A percentile compares a stretch with the other conserved stretches of the same genome.
Evolutionary conservation across 495 filamentous ascomycete genomes (phyloP).

Genomic region (Trichoderma gamsii): DNA sequence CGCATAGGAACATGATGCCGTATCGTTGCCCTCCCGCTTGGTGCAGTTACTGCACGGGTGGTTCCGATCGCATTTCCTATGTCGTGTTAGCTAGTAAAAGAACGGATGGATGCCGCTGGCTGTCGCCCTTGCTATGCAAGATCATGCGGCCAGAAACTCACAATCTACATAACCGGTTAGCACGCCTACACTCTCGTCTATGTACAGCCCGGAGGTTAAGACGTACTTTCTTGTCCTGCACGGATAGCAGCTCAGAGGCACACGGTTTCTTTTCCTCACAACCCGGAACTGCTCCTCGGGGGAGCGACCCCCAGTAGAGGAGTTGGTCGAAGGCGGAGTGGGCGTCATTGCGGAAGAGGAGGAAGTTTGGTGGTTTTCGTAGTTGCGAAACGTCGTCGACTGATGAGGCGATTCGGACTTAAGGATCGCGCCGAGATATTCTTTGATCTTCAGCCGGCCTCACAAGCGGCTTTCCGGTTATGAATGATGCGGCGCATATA

Average conservation of each 20-base stretch:
- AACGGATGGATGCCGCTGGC: neutral
- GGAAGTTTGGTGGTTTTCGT: neutral
- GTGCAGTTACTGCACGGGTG: constrained; percentile 94
- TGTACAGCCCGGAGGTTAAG: constrained; percentile 32
- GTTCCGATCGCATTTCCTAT: constrained; percentile 81
- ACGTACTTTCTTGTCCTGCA: constrained; percentile 86
- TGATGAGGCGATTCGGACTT: constrained; percentile 11
- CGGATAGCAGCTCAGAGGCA: constrained; percentile 89
- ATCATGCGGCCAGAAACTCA: neutral
- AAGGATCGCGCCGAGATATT: constrained; percentile 9
- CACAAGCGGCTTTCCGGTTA: constrained; percentile 12
- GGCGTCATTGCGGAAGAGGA: constrained; percentile 60
- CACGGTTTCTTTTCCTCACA: constrained; percentile 87
- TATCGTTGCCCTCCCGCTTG: constrained; percentile 68
- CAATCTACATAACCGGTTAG: constrained; percentile 12
- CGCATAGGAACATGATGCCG: constrained; percentile 83
- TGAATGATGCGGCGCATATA: constrained; percentile 9
- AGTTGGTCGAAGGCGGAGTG: constrained; percentile 82
- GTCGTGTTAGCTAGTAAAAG: neutral
- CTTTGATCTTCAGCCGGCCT: constrained; percentile 12
- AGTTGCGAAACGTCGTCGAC: neutral
- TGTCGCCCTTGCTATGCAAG: constrained; percentile 18
- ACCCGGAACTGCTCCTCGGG: constrained; percentile 84
- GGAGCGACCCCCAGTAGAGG: constrained; percentile 68
- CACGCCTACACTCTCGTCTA: constrained; percentile 18